A percentile compares a stretch with the other conserved stretches of the same genome.
phyloP scores from a whole-genome alignment of 768 basidiomycete species.

The Cystobasidium ongulense region DNA sequence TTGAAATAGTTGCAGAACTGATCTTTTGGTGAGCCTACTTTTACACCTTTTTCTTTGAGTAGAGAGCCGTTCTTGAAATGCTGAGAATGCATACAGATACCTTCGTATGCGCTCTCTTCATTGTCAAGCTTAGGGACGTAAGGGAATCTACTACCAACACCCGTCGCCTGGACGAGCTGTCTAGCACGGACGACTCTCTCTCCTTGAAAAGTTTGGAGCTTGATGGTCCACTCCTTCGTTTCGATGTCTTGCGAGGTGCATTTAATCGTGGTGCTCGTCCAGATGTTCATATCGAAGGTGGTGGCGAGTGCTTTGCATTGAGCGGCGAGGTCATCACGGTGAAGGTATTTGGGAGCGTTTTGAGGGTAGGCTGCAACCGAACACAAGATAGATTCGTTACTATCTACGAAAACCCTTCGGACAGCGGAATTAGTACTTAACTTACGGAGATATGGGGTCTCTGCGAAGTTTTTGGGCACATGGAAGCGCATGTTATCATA shows the following conservation, averaged over 20 bases:
- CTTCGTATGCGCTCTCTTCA: background rate
- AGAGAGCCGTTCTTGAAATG: background rate
- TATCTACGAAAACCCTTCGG: too few species aligned
- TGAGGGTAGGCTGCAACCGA: background rate
- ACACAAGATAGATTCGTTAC: too few species aligned
- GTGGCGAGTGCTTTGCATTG: background rate
- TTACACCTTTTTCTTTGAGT: background rate
- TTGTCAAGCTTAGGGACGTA: slow-evolving; percentile 3
- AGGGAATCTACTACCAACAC: background rate
- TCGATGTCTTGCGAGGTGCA: background rate
- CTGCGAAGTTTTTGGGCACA: background rate
- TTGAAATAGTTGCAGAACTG: background rate
- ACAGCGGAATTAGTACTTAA: background rate
- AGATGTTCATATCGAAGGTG: background rate
- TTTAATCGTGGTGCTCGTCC: background rate
- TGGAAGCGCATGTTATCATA: background rate
- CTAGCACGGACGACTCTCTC: background rate
- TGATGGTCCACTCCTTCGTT: background rate
- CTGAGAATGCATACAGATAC: background rate
- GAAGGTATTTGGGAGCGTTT: background rate
- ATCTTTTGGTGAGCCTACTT: background rate
- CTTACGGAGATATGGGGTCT: background rate
- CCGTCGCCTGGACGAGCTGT: slow-evolving; percentile 5
- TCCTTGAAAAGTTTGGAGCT: background rate
- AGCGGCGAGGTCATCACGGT: background rate